phyloP scores from a whole-genome alignment of 2,329 filamentous ascomycete species.

The Cadophora gregata region DNA sequence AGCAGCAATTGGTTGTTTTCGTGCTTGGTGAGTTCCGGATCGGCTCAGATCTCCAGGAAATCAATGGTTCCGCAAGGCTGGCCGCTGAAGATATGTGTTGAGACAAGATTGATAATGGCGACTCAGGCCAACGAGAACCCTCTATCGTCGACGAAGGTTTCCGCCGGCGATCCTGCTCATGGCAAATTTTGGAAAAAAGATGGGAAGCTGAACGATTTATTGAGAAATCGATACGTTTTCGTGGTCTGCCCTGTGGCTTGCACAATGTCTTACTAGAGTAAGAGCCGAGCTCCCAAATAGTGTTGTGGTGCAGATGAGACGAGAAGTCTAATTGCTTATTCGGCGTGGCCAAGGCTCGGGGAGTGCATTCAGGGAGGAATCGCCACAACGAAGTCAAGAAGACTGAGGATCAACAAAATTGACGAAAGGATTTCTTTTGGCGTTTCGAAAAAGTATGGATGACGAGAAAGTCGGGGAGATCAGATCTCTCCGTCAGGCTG shows the following conservation, averaged over 20 bases:
- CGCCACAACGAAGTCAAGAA: background rate
- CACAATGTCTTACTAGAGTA: constrained; percentile 8
- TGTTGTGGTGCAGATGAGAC: background rate
- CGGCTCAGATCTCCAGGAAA: background rate
- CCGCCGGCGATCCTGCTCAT: background rate
- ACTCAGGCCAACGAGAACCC: background rate
- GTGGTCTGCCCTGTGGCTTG: constrained; percentile 14
- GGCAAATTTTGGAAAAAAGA: background rate
- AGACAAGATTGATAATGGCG: background rate
- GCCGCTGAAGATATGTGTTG: background rate
- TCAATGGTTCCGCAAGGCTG: background rate
- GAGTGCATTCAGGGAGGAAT: background rate
- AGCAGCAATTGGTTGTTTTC: background rate
- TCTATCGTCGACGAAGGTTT: background rate
- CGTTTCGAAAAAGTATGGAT: background rate
- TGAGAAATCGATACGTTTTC: background rate
- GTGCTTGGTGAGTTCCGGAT: background rate
- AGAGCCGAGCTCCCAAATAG: constrained; percentile 3
- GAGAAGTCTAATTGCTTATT: constrained; percentile 1
- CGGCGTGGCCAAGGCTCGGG: background rate
- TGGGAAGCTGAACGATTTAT: constrained; percentile 1
- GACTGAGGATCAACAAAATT: background rate
- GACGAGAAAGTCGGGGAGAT: constrained; percentile 1
- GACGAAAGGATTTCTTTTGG: constrained; percentile 4
- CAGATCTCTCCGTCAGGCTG: background rate